Evolutionary conservation across 73 alveolate species (phyloP), one percentile per base, ranked within the genome.

Genomic region (Tetrahymena malaccensis): DNA sequence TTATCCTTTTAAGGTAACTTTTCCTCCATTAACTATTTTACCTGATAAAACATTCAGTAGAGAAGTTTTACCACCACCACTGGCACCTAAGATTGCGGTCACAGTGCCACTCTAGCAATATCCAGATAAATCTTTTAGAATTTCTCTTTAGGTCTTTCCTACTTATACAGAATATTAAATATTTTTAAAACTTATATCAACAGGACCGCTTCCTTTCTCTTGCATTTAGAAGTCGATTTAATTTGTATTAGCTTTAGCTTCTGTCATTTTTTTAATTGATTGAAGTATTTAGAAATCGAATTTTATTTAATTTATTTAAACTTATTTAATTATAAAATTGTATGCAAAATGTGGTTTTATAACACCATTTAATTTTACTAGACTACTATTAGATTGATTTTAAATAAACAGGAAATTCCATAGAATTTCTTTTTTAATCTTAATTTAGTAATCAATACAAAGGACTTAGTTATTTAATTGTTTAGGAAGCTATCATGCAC

Each of bases 51-150:
- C 95, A 96, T 99, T 99, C 94, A 99, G 95, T 85, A 99, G 96
- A 19, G 99, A 97, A 27, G 99, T 99, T 96, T 99, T 99, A 16
- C 99, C 99, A 34, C 99, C 99, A 37, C 99, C 99, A 93, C 99
- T 97, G 19, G 99, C 98, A 22, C 99, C 99, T 44, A 98, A 93
- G 85, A 98, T 98, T 13, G 99, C 98, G 27, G 98, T 95, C 43
- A 98, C 97, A 96, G 97, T 94, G 3, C 99, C 99, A 70, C 99
- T 98, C 85, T 97, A 94, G 85, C 98, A 97, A 94, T 93, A 93
- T 44, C 99, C 99, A 34, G 98, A 95, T 35, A 98, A 95, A 84
- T 97, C 95, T 94, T 97, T 93, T 31, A 98, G 94, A 44, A 98
- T 98, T 25, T 84, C 94, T 58, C 96, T 70, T 27, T 70, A 12